Base-by-base conservation (phyloP, 495 filamentous ascomycete species). In the Penicillium dipodomyicola region DNA sequence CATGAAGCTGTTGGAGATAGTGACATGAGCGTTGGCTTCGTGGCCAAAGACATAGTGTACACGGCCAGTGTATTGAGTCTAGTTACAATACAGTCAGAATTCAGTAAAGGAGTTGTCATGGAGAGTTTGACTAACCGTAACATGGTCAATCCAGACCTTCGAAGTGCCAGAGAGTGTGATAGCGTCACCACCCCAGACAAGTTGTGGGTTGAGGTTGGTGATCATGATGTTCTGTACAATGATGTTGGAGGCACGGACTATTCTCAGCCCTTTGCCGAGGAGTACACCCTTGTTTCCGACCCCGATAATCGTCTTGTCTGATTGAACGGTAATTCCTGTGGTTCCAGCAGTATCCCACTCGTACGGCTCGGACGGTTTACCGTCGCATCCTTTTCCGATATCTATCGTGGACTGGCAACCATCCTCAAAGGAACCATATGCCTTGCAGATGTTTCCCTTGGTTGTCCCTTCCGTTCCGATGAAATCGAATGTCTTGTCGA, bases 1-100 rank as follows among this genome's bases (percentile, higher is more conserved):
- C 60, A 79, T 70, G 62, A 78, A 71, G 49, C 74, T 75, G 42
- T 54, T 54, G 4, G 52, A 54, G 29, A 54, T 27, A 27, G 52
- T 47, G 5, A 78, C 67, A 47, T 71, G 71, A 32, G 65, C 69
- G 41, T 63, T 68, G 10, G 68, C 55, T 25, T 43, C 42, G 37
- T 61, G 65, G 7, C 77, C 77, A 35, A 66, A 64, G 48, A 75
- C 69, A 52, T 72, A 65, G 58, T 73, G 68, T 59, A 78, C 74
- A 43, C 76, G 74, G 48, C 74, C 76, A 54, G 77, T 77, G 49
- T 71, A 67, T n/a, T 73, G 72, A 48, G 71, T 71, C 69, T 78
- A 44, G 14, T 35, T 23, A 5, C 11, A 40, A 22, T 9, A 1
- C 35, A 35, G 14, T 35, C n/a, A 35, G 33, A 14, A 35, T 15